phyloP scores from a whole-genome alignment of 1,139 yeast species.

The Pichia sp. region DNA sequence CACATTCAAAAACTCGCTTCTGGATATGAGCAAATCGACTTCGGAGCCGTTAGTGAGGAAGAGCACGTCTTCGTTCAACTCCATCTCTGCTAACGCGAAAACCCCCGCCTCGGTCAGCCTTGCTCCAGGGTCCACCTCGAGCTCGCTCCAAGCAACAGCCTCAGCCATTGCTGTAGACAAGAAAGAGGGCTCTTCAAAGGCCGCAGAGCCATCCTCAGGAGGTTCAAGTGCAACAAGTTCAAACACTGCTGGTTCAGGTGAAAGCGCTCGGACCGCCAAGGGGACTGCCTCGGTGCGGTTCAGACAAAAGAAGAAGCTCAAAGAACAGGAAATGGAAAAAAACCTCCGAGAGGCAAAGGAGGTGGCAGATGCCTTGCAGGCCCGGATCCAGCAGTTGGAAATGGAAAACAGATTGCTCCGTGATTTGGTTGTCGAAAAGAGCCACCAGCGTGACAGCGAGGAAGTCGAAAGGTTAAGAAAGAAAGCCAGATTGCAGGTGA shows the following conservation, averaged over 20 bases:
- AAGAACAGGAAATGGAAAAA: conserved; percentile 80
- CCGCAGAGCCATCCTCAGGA: neutral
- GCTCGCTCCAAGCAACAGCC: neutral
- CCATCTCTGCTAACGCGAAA: neutral
- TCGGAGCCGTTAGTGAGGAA: conserved; percentile 8
- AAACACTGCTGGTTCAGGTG: conserved; percentile 48
- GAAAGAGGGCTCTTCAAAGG: neutral
- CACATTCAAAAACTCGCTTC: conserved; percentile 15
- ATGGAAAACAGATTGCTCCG: conserved; percentile 64
- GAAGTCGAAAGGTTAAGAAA: conserved; percentile 33
- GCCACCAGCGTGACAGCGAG: conserved; percentile 33
- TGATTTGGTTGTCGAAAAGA: conserved; percentile 66
- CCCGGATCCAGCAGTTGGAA: conserved; percentile 56
- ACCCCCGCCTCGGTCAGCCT: neutral
- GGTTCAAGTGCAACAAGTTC: neutral
- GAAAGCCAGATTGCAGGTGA: conserved; percentile 25
- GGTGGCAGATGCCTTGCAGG: conserved; percentile 54
- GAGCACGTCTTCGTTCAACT: neutral
- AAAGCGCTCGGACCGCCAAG: neutral
- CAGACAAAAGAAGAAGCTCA: conserved; percentile 73
- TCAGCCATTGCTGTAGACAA: neutral
- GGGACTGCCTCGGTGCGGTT: conserved; percentile 74
- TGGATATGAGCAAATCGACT: conserved; percentile 11
- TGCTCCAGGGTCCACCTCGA: neutral
- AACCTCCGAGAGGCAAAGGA: conserved; percentile 61